Evolutionary conservation across 2,329 filamentous ascomycete genomes (phyloP).

Genomic region (Xylaria digitata): DNA sequence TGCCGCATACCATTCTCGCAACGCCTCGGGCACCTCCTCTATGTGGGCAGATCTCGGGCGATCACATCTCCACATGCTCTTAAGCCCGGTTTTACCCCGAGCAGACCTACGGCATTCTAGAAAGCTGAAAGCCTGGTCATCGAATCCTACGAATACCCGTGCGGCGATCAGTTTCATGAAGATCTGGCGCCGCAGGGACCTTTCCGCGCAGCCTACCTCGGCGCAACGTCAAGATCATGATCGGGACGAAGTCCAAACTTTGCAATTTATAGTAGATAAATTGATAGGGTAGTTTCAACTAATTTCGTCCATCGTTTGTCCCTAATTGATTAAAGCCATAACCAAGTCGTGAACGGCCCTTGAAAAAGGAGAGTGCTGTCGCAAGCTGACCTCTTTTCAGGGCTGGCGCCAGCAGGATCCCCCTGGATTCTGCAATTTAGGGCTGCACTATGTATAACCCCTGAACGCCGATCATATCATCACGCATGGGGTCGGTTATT

Average conservation of each 20-base stretch:
- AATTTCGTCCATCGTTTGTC: neutral
- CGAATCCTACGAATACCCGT: conserved; percentile 5
- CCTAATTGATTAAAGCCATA: neutral
- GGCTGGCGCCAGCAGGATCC: conserved; percentile 11
- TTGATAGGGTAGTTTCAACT: no score
- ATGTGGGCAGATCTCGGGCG: conserved; percentile 16
- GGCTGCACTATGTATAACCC: conserved; percentile 14
- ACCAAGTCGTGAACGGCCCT: neutral
- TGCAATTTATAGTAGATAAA: no score
- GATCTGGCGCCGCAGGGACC: conserved; percentile 1
- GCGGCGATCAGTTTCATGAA: conserved; percentile 21
- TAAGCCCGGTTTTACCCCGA: neutral
- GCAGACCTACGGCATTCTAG: neutral
- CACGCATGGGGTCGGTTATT: no score
- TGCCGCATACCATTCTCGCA: conserved; percentile 4
- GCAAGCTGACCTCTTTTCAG: neutral
- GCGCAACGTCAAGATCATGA: conserved; percentile 10
- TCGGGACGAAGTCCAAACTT: neutral
- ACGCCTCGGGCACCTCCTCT: conserved; percentile 25
- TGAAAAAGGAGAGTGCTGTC: neutral
- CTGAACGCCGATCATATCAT: conserved; percentile 22
- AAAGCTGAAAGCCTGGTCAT: conserved; percentile 6
- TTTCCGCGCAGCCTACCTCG: conserved; percentile 12
- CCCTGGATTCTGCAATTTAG: conserved; percentile 31
- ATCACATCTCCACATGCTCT: conserved; percentile 25